Percentiles rank a stretch among this genome's conserved stretches.
Conservation (phyloP, 768 basidiomycete species). For the Thelephora aurantiotincta region DNA sequence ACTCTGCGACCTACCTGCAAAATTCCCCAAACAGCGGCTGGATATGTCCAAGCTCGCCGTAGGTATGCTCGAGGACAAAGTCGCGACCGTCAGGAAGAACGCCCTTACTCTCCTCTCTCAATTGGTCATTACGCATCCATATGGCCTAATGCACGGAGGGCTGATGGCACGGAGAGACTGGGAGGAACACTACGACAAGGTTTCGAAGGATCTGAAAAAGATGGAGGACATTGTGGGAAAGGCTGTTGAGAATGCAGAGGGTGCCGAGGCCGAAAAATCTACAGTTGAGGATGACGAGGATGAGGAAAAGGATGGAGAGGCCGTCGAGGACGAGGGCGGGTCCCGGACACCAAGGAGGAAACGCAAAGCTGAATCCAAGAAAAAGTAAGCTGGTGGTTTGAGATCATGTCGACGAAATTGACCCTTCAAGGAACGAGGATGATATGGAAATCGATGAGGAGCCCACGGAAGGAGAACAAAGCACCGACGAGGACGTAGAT, state of each 20-base stretch:
- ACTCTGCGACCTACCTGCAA: constrained; percentile 61
- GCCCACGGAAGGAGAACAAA: constrained; percentile 1
- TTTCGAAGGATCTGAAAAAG: constrained; percentile 50
- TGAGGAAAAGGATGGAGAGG: constrained; percentile 16
- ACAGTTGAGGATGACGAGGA: constrained; percentile 14
- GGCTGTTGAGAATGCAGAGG: constrained; percentile 31
- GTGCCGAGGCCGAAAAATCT: constrained; percentile 11
- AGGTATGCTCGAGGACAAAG: constrained; percentile 79
- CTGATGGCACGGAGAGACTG: constrained; percentile 57
- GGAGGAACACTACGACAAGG: constrained; percentile 53
- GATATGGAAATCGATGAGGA: constrained; percentile 46
- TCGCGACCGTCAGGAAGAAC: constrained; percentile 72
- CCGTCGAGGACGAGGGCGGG: constrained; percentile 10
- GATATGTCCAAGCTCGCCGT: constrained; percentile 65
- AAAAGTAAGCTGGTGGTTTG: neutral
- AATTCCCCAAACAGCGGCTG: constrained; percentile 80
- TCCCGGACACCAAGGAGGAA: constrained; percentile 12
- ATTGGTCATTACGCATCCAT: constrained; percentile 80
- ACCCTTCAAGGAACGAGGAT: constrained; percentile 17
- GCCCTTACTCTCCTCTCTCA: constrained; percentile 65
- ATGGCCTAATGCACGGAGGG: constrained; percentile 74
- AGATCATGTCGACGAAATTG: constrained; percentile 10
- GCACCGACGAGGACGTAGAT: constrained; percentile 21
- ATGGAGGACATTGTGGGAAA: constrained; percentile 58
- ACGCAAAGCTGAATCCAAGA: constrained; percentile 2